phyloP scores from a whole-genome alignment of 768 basidiomycete species.

The Suillus alpinus region DNA sequence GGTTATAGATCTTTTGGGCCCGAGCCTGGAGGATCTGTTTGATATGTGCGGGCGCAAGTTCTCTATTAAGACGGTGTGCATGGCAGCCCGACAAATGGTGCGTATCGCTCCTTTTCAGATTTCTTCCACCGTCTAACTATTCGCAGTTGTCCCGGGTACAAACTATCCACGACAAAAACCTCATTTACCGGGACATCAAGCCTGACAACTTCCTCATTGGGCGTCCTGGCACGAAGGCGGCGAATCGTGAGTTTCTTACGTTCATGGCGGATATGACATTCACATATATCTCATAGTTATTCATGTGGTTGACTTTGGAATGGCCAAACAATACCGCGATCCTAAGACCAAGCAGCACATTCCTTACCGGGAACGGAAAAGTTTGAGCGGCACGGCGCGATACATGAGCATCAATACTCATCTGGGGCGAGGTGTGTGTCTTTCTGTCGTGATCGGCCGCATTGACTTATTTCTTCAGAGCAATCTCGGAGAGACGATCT shows the following conservation, averaged over 20 bases:
- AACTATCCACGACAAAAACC: conserved; percentile 98
- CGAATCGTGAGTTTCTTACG: conserved; percentile 55
- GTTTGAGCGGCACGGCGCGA: conserved; percentile 92
- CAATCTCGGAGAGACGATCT: conserved; percentile 95
- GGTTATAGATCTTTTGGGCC: conserved; percentile 96
- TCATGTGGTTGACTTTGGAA: conserved; percentile 97
- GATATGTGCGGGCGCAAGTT: conserved; percentile 99
- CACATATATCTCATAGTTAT: conserved; percentile 47
- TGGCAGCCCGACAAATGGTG: conserved; percentile 98
- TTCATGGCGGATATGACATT: not conserved
- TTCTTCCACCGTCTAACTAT: conserved; percentile 9
- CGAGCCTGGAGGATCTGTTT: conserved; percentile 95
- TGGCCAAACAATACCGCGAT: conserved; percentile 99
- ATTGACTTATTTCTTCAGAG: conserved; percentile 41
- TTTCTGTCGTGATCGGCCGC: conserved; percentile 4
- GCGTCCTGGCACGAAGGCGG: conserved; percentile 84
- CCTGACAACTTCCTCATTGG: conserved; percentile 99
- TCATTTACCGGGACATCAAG: conserved; percentile 99
- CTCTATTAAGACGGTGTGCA: conserved; percentile 96
- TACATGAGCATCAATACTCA: conserved; percentile 99
- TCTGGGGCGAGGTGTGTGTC: conserved; percentile 79
- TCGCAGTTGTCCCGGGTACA: conserved; percentile 88
- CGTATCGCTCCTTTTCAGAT: conserved; percentile 15
- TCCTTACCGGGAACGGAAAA: conserved; percentile 97
- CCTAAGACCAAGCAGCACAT: conserved; percentile 99